Percentiles rank a stretch among this genome's conserved stretches.
phyloP scores from a whole-genome alignment of 2,329 filamentous ascomycete species.

The Penicillium sp. region DNA sequence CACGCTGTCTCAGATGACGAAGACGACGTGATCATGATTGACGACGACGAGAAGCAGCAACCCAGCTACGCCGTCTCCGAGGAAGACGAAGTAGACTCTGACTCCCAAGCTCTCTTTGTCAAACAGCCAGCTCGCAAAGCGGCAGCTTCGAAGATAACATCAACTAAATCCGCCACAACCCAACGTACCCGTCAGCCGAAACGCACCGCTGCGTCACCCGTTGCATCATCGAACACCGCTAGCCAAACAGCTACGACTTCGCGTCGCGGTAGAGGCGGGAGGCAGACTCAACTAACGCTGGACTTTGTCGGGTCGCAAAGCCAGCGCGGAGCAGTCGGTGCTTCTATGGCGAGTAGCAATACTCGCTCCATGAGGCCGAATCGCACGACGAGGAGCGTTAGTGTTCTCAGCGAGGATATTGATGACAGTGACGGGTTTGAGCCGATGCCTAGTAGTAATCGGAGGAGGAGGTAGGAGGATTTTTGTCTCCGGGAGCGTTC shows the following conservation, averaged over 20 bases:
- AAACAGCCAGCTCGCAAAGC: slow-evolving; percentile 41
- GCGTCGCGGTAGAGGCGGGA: slow-evolving; percentile 30
- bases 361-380: slow-evolving; percentile 29
- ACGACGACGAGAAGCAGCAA: slow-evolving; percentile 38
- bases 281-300: slow-evolving; percentile 46
- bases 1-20: slow-evolving; percentile 44
- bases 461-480: slow-evolving; percentile 29
- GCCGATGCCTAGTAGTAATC: slow-evolving; percentile 35
- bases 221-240: slow-evolving; percentile 39
- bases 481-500: neutral
- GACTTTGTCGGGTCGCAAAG: slow-evolving; percentile 48
- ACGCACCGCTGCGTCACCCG: slow-evolving; percentile 37
- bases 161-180: slow-evolving; percentile 25
- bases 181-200: slow-evolving; percentile 28
- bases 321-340: slow-evolving; percentile 38
- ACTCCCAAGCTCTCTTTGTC: slow-evolving; percentile 49
- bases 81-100: slow-evolving; percentile 35
- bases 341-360: slow-evolving; percentile 13
- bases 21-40: slow-evolving; percentile 47
- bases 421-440: slow-evolving; percentile 55
- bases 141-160: slow-evolving; percentile 22
- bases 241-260: slow-evolving; percentile 31
- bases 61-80: slow-evolving; percentile 36
- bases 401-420: slow-evolving; percentile 45
- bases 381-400: slow-evolving; percentile 39